Evolutionary conservation across 768 basidiomycete species (phyloP).

Genomic region (Panaeolus papilionaceus): DNA sequence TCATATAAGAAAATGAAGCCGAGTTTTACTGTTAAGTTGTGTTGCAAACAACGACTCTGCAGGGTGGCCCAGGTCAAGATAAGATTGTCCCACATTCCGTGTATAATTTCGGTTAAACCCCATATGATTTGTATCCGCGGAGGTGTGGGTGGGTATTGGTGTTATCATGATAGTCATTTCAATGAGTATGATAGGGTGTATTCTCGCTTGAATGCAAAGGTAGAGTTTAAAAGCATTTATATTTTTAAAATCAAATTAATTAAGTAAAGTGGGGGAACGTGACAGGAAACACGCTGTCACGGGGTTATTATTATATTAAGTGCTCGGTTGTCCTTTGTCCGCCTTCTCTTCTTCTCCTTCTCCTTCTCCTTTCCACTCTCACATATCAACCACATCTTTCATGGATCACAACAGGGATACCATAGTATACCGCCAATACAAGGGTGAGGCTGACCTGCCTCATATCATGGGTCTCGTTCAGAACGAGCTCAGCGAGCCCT

Average conservation of each 20-base stretch:
- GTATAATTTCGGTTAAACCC: neutral
- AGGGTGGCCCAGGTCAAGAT: neutral
- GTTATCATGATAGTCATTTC: no score
- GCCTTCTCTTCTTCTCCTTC: slow-evolving; percentile 7
- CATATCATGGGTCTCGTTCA: slow-evolving; percentile 89
- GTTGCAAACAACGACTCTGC: no score
- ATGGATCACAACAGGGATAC: slow-evolving; percentile 28
- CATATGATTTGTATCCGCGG: neutral
- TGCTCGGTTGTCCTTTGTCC: neutral
- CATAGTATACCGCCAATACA: slow-evolving; percentile 75
- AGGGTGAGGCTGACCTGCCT: slow-evolving; percentile 78
- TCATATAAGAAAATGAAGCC: neutral
- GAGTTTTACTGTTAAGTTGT: neutral
- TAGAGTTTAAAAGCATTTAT: no score
- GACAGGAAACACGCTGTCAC: slow-evolving; percentile 5
- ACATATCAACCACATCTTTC: neutral
- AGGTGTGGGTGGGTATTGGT: neutral
- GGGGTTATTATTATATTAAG: slow-evolving; percentile 12
- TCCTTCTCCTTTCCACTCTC: neutral
- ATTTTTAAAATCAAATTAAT: neutral
- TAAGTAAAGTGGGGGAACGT: neutral
- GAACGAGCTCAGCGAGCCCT: slow-evolving; percentile 94
- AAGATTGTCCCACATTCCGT: neutral
- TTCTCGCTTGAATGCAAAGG: no score
- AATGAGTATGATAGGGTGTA: no score